Base-by-base conservation (phyloP, 805 yeast species). In the Monosporozyma aquatica region DNA sequence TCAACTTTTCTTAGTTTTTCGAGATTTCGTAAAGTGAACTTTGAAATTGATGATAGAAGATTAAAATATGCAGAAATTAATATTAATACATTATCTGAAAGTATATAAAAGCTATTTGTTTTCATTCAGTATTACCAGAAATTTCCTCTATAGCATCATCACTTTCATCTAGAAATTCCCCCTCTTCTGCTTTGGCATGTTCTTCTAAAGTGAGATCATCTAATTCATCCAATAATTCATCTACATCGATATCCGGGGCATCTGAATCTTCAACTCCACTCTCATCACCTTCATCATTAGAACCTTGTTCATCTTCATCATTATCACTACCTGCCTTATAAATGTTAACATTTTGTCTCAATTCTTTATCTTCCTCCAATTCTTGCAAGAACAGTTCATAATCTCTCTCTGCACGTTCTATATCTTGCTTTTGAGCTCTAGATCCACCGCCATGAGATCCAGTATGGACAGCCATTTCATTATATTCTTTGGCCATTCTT, bases 401-500 rank as follows among this genome's bases (percentile, higher is more conserved):
- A 66, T 90, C 98, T 64, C 78, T 80, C 67, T 90, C 97, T 4
- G 95, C 95, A 55, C 84, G 75, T 62, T 87, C 97, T 54, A 78
- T 79, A 49, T 87, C 96, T 65, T 84, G 94, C 69, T 76, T 82
- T 43, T 87, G 87, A 49, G 78, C 82, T 67, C 89, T 81, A 2
- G 78, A 71, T 22, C 38, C 23, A 37, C 24, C 23, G 26, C 24
- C 32, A 25, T 37, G 32, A 32, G 22, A 18, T 6, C 13, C 35
- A 50, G 75, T 71, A 7, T 76, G 72, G 43, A 90, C 94, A 34
- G 79, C 87, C 49, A 85, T 77, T 53, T 89, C 97, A 50, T 76
- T 76, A 68, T 90, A 94, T 67, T 92, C 97, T 59, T 74, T 84
- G 24, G 97, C 97, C 96, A 90, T 89, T 73, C 97, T 82, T 79